Conservation (phyloP, 306 rosid genomes). For the Corylus avellana region DNA sequence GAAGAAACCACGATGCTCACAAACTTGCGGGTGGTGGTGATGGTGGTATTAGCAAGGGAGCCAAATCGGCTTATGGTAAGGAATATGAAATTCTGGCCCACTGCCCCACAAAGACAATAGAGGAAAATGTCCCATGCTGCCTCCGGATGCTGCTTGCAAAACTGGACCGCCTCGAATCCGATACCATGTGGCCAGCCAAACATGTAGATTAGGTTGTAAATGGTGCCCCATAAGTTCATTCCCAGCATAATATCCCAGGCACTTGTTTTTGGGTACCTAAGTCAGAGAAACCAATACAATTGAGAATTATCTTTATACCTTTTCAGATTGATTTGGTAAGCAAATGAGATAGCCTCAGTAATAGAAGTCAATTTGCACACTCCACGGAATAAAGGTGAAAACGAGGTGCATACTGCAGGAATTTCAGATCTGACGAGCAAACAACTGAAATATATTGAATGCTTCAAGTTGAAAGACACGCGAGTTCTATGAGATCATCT, state of each 20-base stretch:
- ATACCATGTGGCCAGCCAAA: constrained; percentile 79
- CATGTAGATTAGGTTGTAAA: constrained; percentile 87
- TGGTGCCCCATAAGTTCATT: constrained; percentile 98
- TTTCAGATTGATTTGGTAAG: constrained; percentile 5
- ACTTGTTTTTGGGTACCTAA: constrained; percentile 90
- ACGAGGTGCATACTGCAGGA: background rate
- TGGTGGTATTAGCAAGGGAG: constrained; percentile 91
- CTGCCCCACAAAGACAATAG: constrained; percentile 94
- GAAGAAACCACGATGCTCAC: constrained; percentile 96
- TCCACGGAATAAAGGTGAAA: background rate
- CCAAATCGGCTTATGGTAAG: constrained; percentile 92
- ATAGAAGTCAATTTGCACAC: background rate
- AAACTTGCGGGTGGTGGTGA: constrained; percentile 96
- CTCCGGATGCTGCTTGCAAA: constrained; percentile 84
- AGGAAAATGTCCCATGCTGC: constrained; percentile 91
- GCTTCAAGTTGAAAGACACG: background rate
- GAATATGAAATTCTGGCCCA: constrained; percentile 97
- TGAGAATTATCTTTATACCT: background rate
- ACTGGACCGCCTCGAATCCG: constrained; percentile 79
- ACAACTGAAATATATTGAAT: background rate
- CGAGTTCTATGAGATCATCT: background rate
- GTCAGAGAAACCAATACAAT: constrained; percentile 26
- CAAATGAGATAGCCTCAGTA: background rate
- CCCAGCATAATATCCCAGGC: constrained; percentile 99
- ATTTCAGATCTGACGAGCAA: background rate